phyloP scores from a whole-genome alignment of 495 filamentous ascomycete species.

The Aspergillus nanangensis region DNA sequence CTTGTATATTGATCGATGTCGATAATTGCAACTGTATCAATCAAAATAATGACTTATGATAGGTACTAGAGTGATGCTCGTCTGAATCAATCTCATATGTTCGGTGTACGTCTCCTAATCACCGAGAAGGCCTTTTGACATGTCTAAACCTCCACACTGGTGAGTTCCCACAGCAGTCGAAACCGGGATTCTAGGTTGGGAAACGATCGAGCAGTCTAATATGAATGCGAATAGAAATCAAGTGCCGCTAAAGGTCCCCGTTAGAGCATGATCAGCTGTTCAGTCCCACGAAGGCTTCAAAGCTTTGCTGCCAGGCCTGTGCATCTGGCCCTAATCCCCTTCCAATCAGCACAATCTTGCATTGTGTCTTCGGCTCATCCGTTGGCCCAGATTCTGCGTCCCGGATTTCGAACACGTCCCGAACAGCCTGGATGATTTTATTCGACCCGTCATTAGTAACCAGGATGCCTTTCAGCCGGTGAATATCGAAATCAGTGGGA shows the following conservation, averaged over 20 bases:
- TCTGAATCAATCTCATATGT: conserved; percentile 2
- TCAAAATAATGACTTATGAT: conserved; percentile 11
- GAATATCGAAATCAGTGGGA: conserved; percentile 60
- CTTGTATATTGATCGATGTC: conserved; percentile 26
- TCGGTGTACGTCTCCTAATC: too few relatives aligned
- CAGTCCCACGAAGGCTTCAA: conserved; percentile 28
- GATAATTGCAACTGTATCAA: conserved; percentile 34
- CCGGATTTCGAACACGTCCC: conserved; percentile 88
- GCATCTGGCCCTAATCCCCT: conserved; percentile 46
- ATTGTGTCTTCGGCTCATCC: conserved; percentile 27
- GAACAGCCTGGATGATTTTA: conserved; percentile 84
- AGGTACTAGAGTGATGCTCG: background rate
- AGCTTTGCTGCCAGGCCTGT: conserved; percentile 28
- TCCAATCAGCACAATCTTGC: conserved; percentile 82
- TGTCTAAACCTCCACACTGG: too few relatives aligned
- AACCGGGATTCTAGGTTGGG: too few relatives aligned
- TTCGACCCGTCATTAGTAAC: conserved; percentile 53
- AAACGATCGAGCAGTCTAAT: too few relatives aligned
- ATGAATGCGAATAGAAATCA: too few relatives aligned
- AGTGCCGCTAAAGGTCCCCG: too few relatives aligned
- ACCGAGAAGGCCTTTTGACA: too few relatives aligned
- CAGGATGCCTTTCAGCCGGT: conserved; percentile 80
- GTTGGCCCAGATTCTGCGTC: conserved; percentile 46
- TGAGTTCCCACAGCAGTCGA: too few relatives aligned
- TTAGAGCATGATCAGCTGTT: too few relatives aligned